Base-by-base conservation (phyloP, 2,329 filamentous ascomycete species). In the Furcasterigmium sp. region DNA sequence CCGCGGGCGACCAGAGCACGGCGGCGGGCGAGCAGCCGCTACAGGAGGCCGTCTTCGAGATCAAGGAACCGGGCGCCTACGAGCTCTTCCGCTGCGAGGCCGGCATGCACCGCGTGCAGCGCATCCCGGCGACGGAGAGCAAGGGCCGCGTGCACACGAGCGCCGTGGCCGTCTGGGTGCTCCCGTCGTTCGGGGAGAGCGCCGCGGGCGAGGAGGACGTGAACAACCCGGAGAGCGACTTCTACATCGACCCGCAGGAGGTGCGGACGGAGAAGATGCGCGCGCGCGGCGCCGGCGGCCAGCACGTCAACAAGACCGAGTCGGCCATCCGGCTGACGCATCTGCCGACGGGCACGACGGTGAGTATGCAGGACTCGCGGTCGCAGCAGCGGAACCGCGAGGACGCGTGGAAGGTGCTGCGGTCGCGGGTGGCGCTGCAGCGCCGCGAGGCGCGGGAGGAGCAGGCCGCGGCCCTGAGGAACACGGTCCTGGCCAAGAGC, bases 291-390 rank as follows among this genome's bases (percentile, higher is more conserved):
- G 91, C 93, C 1, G 93, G 93, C 25, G 93, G 93, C 1, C 93
- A 98, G 69, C 93, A 98, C 65, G 93, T 98, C 60, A 98, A 98
- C 69, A 96, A 91, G 63, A 98, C 93, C 0, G 93, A 98, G 68
- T 95, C 89, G 23, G 93, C 93, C 4, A 87, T 98, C 48, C 84
- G 93, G 9, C 74, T 98, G 56, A 97, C 91, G 2, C 93, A 98
- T 68, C 65, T 85, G 7, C 93, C 93, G 3, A 95, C 90, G 1
- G 87, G 86, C 36, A 93, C 83, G 1, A 80, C 87, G 2, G 91
- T 97, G 13, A 84, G 84, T 11, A 95, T 97, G 76, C 93, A 98
- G 63, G 93, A 98, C 61, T 84, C 83, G 42, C 80, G 93, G 43
- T 95, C 89, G 35, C 93, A 98, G 68, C 82, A 87, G 53, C 81